Percentiles rank a stretch among this genome's conserved stretches.
These are phyloP conservation scores for Xerocomus cyaneibrunnescens DNA, from an alignment of 1,284 basidiomycete species.

Conservation along the genomic window DNA sequence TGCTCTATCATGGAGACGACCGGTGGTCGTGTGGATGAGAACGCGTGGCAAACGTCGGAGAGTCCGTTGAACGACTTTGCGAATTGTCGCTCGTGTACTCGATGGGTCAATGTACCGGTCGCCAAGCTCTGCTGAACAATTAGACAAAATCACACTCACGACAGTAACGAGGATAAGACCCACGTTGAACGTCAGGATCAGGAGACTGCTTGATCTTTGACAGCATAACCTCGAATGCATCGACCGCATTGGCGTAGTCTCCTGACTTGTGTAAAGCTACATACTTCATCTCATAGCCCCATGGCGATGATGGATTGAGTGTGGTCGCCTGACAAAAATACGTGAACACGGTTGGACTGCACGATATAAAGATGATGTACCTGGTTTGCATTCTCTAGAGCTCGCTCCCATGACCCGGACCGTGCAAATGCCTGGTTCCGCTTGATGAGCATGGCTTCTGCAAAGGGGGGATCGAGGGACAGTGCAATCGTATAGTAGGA, in stretches of 20 bases:
- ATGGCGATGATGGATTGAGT: neutral
- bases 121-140: neutral
- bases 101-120: neutral
- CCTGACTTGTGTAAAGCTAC: neutral
- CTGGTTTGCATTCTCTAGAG: too few relatives aligned
- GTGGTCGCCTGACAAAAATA: too few relatives aligned
- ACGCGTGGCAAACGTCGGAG: neutral
- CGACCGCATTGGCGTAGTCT: neutral
- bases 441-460: too few relatives aligned
- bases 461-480: too few relatives aligned
- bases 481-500: too few relatives aligned
- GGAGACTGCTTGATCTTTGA: neutral
- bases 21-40: neutral
- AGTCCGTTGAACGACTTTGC: neutral
- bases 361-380: too few relatives aligned
- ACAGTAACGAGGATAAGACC: too few relatives aligned
- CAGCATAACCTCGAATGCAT: neutral
- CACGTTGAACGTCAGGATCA: neutral
- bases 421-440: too few relatives aligned
- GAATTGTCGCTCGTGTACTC: neutral
- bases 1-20: neutral
- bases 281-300: neutral
- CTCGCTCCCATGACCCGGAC: too few relatives aligned
- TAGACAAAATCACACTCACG: neutral
- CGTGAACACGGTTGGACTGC: too few relatives aligned